A percentile compares a stretch with the other conserved stretches of the same genome.
These are phyloP conservation scores for Cladobotryum mycophilum DNA, from an alignment of 2,329 filamentous ascomycete species.

Conservation along the genomic window DNA sequence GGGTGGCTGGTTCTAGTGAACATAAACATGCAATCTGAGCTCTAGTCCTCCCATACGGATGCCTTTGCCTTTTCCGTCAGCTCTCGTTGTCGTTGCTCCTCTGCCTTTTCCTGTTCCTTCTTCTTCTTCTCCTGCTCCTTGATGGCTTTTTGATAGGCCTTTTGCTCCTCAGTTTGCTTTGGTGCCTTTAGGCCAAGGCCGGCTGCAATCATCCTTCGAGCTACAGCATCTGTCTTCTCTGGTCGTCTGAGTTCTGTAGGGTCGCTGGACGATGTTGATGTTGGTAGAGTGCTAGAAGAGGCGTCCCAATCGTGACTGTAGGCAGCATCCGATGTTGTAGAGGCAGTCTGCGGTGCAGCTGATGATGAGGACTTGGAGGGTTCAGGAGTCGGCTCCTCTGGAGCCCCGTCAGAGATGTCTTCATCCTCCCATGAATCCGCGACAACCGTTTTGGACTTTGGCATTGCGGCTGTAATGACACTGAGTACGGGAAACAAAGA, in stretches of 20 bases:
- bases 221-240: slow-evolving; percentile 91
- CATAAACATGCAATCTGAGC: background rate
- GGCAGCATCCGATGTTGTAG: slow-evolving; percentile 5
- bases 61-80: slow-evolving; percentile 70
- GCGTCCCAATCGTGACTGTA: slow-evolving; percentile 16
- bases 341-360: background rate
- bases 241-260: slow-evolving; percentile 44
- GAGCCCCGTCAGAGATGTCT: slow-evolving; percentile 35
- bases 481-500: too few species aligned
- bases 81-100: slow-evolving; percentile 53
- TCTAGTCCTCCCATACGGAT: slow-evolving; percentile 76
- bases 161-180: slow-evolving; percentile 80
- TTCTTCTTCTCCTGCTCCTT: slow-evolving; percentile 79
- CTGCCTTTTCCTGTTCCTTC: slow-evolving; percentile 64
- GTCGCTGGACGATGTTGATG: slow-evolving; percentile 9
- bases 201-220: slow-evolving; percentile 81
- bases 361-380: slow-evolving; percentile 11
- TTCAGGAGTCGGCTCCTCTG: slow-evolving; percentile 14
- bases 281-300: background rate
- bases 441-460: slow-evolving; percentile 26
- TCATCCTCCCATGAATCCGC: slow-evolving; percentile 54
- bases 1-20: slow-evolving; percentile 5
- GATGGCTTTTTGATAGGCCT: slow-evolving; percentile 74
- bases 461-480: slow-evolving; percentile 6
- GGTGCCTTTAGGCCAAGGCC: slow-evolving; percentile 77